Conservation (phyloP, 2,329 filamentous ascomycete genomes). For the Grosmannia clavigera region DNA sequence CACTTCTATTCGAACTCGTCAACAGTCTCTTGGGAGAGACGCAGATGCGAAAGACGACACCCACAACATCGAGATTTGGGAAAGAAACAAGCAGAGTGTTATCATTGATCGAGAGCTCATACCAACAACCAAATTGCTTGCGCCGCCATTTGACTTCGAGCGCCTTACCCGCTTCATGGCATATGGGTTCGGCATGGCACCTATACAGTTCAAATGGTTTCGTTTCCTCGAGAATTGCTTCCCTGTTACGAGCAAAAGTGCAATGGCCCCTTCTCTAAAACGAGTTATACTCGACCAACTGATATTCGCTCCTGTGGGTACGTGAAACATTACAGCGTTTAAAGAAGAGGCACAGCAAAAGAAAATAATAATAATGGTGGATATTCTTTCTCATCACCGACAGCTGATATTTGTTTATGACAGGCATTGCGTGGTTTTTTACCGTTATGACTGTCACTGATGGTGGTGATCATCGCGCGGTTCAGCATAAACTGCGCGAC, state of each 20-base stretch:
- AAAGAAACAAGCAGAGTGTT: conserved; percentile 71
- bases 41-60: conserved; percentile 50
- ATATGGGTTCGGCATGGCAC: conserved; percentile 94
- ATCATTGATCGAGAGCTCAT: conserved; percentile 54
- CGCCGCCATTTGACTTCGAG: conserved; percentile 90
- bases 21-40: conserved; percentile 51
- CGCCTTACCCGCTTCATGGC: conserved; percentile 90
- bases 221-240: conserved; percentile 70
- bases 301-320: conserved; percentile 79
- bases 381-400: neutral
- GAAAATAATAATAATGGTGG: neutral
- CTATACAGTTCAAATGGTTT: conserved; percentile 94
- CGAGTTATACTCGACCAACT: conserved; percentile 87
- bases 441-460: conserved; percentile 94
- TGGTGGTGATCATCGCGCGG: conserved; percentile 70
- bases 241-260: conserved; percentile 66
- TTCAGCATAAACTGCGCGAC: conserved; percentile 76
- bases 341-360: neutral
- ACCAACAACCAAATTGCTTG: conserved; percentile 47
- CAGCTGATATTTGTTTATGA: neutral
- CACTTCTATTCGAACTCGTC: conserved; percentile 65
- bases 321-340: conserved; percentile 12
- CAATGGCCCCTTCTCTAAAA: conserved; percentile 71
- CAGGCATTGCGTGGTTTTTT: conserved; percentile 71
- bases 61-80: conserved; percentile 76